Base-by-base conservation (phyloP, 2,329 filamentous ascomycete species). In the Ceratocystiopsis brevicomis region DNA sequence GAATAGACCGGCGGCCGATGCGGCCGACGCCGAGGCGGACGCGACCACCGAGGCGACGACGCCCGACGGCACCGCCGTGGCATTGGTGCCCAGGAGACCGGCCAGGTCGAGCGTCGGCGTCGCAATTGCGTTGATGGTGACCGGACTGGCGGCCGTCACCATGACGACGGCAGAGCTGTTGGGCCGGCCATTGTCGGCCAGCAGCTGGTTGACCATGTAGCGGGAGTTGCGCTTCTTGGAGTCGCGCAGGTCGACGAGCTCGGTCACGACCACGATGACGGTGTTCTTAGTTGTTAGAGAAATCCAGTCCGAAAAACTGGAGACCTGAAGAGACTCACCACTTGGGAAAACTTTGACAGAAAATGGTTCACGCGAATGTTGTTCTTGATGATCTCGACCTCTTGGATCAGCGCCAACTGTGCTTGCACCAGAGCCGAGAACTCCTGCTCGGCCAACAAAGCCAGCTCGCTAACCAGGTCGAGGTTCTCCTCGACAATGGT, bases 331-430 rank as follows among this genome's bases (percentile, higher is more conserved):
- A 30, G 6, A 53, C 58, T 51, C 49, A 61, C 59, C 5, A 59
- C 59, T 51, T 59, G 55, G 10, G 50, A 47, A 44, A 60, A 61
- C 16, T 56, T 55, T 10, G 56, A 51, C 48, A 55, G 55, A 51
- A 64, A 61, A 46, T 58, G 57, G 49, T 63, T 64, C 38, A 61
- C 44, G 11, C 60, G 57, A 47, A 62, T 62, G 48, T 61, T 63
- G 47, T 63, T 59, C 56, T 63, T 62, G 52, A 63, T 58, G 18
- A 54, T 56, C 47, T 62, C 56, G 37, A 62, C 52, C 47, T 61
- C 57, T 9, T 55, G 56, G 35, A 57, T 50, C 16, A 63, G 52
- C 11, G 57, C 56, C 18, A 62, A 45, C 46, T 63, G 53, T 1
- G 58, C 54, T 46, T 62, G 56, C 6, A 62, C 51, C 13, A 61